Evolutionary conservation across 495 filamentous ascomycete species (phyloP).

Genomic region (Penicillium verhagenii): DNA sequence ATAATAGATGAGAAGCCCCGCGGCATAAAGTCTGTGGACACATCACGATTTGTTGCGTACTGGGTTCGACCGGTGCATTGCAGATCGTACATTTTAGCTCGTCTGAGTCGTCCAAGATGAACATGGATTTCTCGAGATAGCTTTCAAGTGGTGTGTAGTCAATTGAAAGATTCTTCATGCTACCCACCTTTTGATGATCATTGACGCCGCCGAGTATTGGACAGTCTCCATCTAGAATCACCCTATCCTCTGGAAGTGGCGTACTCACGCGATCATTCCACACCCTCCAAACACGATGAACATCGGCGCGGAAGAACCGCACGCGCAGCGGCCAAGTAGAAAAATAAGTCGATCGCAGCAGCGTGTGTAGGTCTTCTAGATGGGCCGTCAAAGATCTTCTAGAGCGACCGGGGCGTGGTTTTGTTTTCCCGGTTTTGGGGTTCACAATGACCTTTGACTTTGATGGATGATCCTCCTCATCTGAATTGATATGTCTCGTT

Average conservation of each 20-base stretch:
- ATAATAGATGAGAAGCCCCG: slow-evolving; percentile 69
- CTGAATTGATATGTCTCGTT: slow-evolving; percentile 64
- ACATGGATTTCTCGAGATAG: slow-evolving; percentile 69
- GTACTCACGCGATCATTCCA: slow-evolving; percentile 53
- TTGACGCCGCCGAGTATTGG: slow-evolving; percentile 4
- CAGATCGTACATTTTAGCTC: slow-evolving; percentile 67
- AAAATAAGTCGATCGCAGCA: slow-evolving; percentile 78
- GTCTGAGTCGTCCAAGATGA: slow-evolving; percentile 58
- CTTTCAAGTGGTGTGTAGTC: slow-evolving; percentile 63
- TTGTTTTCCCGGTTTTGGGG: slow-evolving; percentile 21
- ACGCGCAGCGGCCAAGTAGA: slow-evolving; percentile 75
- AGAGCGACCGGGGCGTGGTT: slow-evolving; percentile 45
- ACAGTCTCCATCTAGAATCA: slow-evolving; percentile 55
- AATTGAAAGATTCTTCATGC: slow-evolving; percentile 58
- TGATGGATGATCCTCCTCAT: slow-evolving; percentile 39
- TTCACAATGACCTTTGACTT: slow-evolving; percentile 5
- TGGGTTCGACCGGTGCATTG: slow-evolving; percentile 41
- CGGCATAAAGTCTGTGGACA: slow-evolving; percentile 69
- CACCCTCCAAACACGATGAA: slow-evolving; percentile 62
- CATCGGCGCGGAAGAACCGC: slow-evolving; percentile 75
- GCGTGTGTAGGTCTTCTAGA: slow-evolving; percentile 72
- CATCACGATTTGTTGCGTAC: slow-evolving; percentile 57
- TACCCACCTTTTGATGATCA: slow-evolving; percentile 14
- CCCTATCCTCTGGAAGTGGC: slow-evolving; percentile 48
- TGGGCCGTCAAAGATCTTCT: slow-evolving; percentile 58